A percentile compares a stretch with the other conserved stretches of the same genome.
Conservation (phyloP, 768 basidiomycete genomes). For the Boletus bicolor region DNA sequence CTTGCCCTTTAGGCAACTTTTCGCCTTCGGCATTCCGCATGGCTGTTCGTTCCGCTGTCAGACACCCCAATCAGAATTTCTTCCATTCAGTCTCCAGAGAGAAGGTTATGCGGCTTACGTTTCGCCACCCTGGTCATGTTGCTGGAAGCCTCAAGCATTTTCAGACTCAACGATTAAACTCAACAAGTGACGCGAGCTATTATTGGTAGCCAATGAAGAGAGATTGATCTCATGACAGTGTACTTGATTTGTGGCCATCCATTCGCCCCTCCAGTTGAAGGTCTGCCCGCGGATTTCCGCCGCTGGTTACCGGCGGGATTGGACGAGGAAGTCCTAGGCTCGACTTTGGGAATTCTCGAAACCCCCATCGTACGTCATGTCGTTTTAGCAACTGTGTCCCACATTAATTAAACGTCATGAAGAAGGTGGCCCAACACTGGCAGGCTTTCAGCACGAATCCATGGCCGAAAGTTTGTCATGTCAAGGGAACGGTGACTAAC, state of each 20-base stretch:
- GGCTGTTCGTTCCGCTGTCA: slow-evolving; percentile 73
- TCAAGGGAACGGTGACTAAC: background rate
- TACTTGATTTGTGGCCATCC: background rate
- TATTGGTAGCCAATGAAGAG: background rate
- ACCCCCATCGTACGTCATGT: slow-evolving; percentile 8
- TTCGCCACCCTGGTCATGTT: background rate
- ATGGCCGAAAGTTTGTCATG: background rate
- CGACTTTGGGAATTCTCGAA: slow-evolving; percentile 2
- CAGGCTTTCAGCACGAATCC: background rate
- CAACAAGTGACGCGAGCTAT: background rate
- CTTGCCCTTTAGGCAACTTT: background rate
- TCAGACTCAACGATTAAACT: slow-evolving; percentile 1
- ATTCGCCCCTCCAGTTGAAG: too few species aligned
- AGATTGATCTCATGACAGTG: background rate
- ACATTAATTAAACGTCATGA: background rate
- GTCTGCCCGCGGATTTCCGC: background rate
- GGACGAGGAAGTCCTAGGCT: background rate
- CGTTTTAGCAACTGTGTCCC: background rate
- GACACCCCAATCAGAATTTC: slow-evolving; percentile 20
- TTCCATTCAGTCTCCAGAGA: background rate
- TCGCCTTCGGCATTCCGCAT: slow-evolving; percentile 5
- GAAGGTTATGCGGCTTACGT: slow-evolving; percentile 9
- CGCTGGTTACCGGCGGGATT: background rate
- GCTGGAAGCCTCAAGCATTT: background rate
- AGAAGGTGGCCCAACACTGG: too few species aligned